Percentiles rank a stretch among this genome's conserved stretches.
phyloP scores from a whole-genome alignment of 257 asterid species.

The Avicennia marina region DNA sequence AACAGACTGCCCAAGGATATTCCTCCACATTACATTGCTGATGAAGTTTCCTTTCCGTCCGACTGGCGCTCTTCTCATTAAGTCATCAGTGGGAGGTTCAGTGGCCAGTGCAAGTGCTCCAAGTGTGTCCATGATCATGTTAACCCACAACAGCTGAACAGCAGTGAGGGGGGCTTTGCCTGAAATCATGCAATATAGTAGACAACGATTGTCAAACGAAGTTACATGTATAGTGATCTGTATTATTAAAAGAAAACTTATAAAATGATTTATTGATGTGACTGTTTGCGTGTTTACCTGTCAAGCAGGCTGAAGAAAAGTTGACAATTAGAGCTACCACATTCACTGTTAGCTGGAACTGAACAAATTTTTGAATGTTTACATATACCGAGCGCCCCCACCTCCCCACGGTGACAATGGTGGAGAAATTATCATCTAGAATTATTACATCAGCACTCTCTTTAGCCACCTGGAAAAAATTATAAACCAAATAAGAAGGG shows the following conservation, averaged over 20 bases:
- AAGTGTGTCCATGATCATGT: conserved; percentile 97
- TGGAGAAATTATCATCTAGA: conserved; percentile 92
- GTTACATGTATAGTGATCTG: not conserved
- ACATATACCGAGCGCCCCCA: conserved; percentile 98
- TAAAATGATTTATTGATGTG: not conserved
- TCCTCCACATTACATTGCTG: conserved; percentile 94
- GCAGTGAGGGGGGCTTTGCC: conserved; percentile 93
- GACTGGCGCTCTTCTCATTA: conserved; percentile 78
- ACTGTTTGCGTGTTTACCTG: too few relatives aligned
- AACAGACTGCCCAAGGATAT: conserved; percentile 80
- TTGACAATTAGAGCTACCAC: conserved; percentile 92
- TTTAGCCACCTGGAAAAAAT: conserved; percentile 73
- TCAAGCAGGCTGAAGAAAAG: conserved; percentile 94
- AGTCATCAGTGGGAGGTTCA: conserved; percentile 81
- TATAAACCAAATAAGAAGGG: conserved; percentile 5
- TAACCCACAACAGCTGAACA: conserved; percentile 96
- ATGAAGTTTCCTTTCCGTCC: conserved; percentile 93
- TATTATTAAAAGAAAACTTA: not conserved
- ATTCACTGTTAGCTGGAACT: conserved; percentile 91
- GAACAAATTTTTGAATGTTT: conserved; percentile 92
- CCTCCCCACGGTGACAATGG: conserved; percentile 89
- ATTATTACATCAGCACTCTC: conserved; percentile 97
- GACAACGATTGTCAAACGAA: not conserved
- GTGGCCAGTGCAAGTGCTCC: conserved; percentile 99
- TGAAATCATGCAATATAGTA: conserved; percentile 22